These are phyloP conservation scores for Prinsepia uniflora DNA, from an alignment of 306 rosid genomes.

Conservation along the genomic window DNA sequence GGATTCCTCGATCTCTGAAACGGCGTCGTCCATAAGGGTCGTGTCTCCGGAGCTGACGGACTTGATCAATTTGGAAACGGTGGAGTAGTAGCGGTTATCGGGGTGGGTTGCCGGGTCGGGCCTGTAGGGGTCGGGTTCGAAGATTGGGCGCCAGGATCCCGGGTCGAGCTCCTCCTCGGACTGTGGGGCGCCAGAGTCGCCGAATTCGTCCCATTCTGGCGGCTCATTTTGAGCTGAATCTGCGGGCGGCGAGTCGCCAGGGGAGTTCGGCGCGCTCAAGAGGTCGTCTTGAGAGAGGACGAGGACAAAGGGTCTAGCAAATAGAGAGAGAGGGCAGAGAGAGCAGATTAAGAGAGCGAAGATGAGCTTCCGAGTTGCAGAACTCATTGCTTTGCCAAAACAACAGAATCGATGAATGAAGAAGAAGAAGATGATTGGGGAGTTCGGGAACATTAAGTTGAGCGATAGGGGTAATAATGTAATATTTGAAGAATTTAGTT, in stretches of 20 bases:
- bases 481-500: background rate
- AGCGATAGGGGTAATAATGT: background rate
- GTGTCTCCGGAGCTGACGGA: conserved; percentile 56
- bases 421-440: background rate
- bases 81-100: conserved; percentile 51
- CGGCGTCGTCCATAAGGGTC: conserved; percentile 50
- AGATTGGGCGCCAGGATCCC: conserved; percentile 87
- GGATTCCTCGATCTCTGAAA: conserved; percentile 53
- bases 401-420: background rate
- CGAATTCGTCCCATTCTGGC: conserved; percentile 89
- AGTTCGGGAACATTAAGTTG: background rate
- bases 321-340: conserved; percentile 35
- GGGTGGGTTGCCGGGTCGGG: conserved; percentile 23
- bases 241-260: conserved; percentile 48
- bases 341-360: conserved; percentile 43
- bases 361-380: conserved; percentile 20
- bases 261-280: conserved; percentile 35
- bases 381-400: conserved; percentile 26
- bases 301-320: conserved; percentile 64
- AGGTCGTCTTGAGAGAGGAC: conserved; percentile 76
- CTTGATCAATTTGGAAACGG: conserved; percentile 41
- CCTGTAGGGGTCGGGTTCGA: conserved; percentile 53
- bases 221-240: conserved; percentile 51
- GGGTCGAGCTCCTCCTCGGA: conserved; percentile 86
- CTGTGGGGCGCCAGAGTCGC: conserved; percentile 55